Conservation (phyloP, 164 flowering plant genomes). For the Magnolia changhungtana region DNA sequence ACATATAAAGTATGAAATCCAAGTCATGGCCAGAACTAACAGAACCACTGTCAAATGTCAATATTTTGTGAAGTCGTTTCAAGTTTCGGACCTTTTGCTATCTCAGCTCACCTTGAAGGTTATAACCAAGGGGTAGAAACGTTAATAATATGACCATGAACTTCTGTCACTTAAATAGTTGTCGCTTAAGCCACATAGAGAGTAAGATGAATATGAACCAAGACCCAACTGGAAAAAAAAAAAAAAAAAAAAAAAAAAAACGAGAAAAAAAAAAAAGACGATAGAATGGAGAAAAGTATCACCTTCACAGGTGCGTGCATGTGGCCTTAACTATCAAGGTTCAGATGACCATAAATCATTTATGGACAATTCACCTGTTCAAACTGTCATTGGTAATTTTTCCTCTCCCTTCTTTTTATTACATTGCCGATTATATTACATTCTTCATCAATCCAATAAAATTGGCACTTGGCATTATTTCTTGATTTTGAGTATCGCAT, state of each 20-base stretch:
- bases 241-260: not conserved
- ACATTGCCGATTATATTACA: too few relatives aligned
- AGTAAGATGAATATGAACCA: constrained; percentile 72
- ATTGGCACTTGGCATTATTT: too few relatives aligned
- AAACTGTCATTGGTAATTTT: too few relatives aligned
- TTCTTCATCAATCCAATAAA: too few relatives aligned
- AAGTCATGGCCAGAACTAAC: not conserved
- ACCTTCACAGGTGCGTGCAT: too few relatives aligned
- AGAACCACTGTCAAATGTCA: constrained; percentile 2
- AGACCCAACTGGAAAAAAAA: constrained; percentile 54
- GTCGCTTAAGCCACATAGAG: constrained; percentile 67
- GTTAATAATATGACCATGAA: constrained; percentile 71
- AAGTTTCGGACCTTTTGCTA: not conserved
- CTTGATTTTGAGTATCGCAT: too few relatives aligned
- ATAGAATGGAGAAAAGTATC: not conserved
- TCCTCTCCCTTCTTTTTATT: too few relatives aligned
- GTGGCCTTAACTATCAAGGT: too few relatives aligned
- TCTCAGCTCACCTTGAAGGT: constrained; percentile 3
- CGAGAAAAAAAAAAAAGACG: not conserved
- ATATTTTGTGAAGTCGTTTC: not conserved
- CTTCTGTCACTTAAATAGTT: constrained; percentile 68
- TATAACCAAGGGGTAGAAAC: constrained; percentile 1
- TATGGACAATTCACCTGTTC: too few relatives aligned
- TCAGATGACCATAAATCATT: too few relatives aligned
- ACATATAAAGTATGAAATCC: not conserved